These are phyloP conservation scores for Knufia petricola DNA, from an alignment of 2,329 filamentous ascomycete genomes.

Conservation along the genomic window DNA sequence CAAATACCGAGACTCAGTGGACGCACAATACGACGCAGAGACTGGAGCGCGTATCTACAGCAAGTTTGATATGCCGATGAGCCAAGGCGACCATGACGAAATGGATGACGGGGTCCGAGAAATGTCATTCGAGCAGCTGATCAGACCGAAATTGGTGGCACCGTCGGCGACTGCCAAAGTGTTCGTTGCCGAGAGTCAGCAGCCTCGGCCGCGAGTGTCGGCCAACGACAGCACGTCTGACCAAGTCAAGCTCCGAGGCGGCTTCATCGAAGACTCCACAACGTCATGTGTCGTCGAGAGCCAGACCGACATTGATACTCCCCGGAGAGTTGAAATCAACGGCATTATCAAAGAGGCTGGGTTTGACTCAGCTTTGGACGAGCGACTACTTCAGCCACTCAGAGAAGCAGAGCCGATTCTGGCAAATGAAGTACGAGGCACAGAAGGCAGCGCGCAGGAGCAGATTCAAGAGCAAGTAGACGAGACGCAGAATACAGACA, in stretches of 20 bases:
- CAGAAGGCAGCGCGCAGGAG: background rate
- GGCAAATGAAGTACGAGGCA: background rate
- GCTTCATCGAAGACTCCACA: slow-evolving; percentile 6
- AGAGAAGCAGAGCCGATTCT: background rate
- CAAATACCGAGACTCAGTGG: slow-evolving; percentile 52
- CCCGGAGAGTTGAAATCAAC: slow-evolving; percentile 34
- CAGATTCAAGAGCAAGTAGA: background rate
- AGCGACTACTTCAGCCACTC: slow-evolving; percentile 25
- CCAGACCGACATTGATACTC: slow-evolving; percentile 25
- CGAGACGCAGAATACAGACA: background rate
- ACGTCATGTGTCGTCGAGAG: slow-evolving; percentile 4
- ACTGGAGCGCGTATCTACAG: slow-evolving; percentile 65
- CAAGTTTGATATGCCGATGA: slow-evolving; percentile 62
- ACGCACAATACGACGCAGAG: slow-evolving; percentile 48
- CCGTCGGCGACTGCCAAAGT: background rate
- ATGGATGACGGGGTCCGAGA: slow-evolving; percentile 53
- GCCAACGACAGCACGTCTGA: background rate
- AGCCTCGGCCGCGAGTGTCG: background rate
- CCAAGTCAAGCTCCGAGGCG: slow-evolving; percentile 3
- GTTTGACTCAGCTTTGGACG: slow-evolving; percentile 38
- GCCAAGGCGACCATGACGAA: slow-evolving; percentile 40
- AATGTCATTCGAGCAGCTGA: slow-evolving; percentile 52
- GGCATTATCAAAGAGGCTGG: slow-evolving; percentile 41
- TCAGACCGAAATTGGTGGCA: slow-evolving; percentile 55
- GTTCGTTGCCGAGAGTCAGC: background rate